Percentiles rank a stretch among this genome's conserved stretches.
Conservation (phyloP, 2,329 filamentous ascomycete species). For the Colletotrichum truncatum region DNA sequence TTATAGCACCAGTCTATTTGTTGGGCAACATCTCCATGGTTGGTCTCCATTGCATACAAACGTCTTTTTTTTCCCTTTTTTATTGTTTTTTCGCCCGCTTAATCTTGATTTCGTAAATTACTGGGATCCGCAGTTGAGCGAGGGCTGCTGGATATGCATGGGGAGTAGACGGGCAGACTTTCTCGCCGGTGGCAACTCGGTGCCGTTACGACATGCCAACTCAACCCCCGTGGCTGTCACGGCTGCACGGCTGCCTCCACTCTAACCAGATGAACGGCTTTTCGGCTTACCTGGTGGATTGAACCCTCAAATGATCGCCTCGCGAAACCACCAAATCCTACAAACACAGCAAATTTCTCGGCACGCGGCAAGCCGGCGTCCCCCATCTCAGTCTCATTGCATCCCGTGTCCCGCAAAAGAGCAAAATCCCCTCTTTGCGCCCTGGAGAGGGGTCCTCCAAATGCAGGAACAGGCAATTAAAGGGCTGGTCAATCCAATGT, state of each 20-base stretch:
- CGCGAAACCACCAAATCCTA: slow-evolving; percentile 5
- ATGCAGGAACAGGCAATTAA: background rate
- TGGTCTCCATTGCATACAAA: no score
- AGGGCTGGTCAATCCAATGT: background rate
- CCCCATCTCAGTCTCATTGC: slow-evolving; percentile 7
- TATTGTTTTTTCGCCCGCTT: background rate
- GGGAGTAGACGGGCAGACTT: background rate
- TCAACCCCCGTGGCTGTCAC: background rate
- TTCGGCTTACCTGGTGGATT: slow-evolving; percentile 4
- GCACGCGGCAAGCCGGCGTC: slow-evolving; percentile 8
- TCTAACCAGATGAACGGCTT: background rate
- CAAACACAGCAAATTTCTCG: background rate
- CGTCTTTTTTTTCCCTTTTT: no score
- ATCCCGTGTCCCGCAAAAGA: background rate
- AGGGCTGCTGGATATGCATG: background rate
- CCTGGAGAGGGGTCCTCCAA: background rate
- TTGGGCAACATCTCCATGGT: background rate
- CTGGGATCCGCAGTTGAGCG: no score
- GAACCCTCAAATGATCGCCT: slow-evolving; percentile 4
- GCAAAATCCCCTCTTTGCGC: background rate
- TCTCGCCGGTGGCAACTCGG: background rate
- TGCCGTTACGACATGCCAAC: background rate
- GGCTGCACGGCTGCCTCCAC: background rate
- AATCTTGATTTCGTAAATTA: background rate
- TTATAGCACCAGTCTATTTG: background rate